Evolutionary conservation across 805 yeast genomes (phyloP), one percentile per base, ranked within the genome.

Genomic region (Suhomyces canberraensis): DNA sequence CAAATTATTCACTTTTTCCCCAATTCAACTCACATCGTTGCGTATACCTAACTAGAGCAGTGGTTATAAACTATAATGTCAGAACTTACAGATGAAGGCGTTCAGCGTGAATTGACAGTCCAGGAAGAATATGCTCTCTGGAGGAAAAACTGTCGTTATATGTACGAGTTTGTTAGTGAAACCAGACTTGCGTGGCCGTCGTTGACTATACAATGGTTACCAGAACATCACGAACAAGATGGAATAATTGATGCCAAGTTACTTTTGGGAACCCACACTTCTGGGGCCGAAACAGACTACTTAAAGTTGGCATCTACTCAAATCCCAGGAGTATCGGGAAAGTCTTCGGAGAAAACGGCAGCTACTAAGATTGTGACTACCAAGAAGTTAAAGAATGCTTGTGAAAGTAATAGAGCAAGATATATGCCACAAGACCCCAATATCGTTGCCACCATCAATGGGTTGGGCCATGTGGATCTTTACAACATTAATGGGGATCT

Each of bases 151-250:
- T 84, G 90, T 46, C 81, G 85, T 9, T 78, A 72, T 48, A 84
- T 85, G 93, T 85, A 85, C 47, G 89, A 84, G 49, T 84, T 81
- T 54, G 87, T 85, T 21, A 78, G 84, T 33, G 93, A 85, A 52
- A 82, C 91, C 0, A 86, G 84, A 2, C 61, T 85, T 30, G 76
- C 81, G 9, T 85, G 95, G 95, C 95, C 95, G 2, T 80, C 90
- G 2, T 65, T 85, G 33, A 81, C 91, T 1, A 72, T 83, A 4
- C 86, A 85, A 58, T 85, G 93, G 90, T 56, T 82, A 6, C 90
- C 89, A 0, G 64, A 63, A 19, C 45, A 52, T 43, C 31, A 40
- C 9, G 42, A 32, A 6, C 46, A 36, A 18, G 51, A 40, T 15
- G 60, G 57, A 2, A 53, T 61, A 4, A 61, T 69, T 9, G 69